Conservation (phyloP, 148 eudicot genomes). For the Amaranthus palmeri region DNA sequence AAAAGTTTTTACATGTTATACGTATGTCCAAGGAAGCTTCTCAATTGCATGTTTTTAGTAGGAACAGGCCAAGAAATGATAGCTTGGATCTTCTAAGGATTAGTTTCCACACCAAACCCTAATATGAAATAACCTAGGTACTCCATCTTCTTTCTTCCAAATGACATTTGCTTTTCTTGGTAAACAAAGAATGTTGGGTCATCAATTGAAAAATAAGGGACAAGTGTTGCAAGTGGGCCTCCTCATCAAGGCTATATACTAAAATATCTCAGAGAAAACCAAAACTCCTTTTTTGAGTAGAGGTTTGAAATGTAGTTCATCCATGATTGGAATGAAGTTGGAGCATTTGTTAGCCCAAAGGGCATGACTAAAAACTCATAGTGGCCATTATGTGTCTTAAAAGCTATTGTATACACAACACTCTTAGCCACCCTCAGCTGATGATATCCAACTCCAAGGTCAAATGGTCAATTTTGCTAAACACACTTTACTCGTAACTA, state of each 20-base stretch:
- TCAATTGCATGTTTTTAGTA: neutral
- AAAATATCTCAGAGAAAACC: neutral
- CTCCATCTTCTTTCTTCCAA: neutral
- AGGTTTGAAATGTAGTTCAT: neutral
- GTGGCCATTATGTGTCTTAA: neutral
- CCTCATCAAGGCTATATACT: neutral
- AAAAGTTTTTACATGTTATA: too few species aligned
- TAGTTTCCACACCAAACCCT: neutral
- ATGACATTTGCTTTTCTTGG: neutral
- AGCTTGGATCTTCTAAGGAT: neutral
- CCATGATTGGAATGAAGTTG: neutral
- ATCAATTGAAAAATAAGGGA: neutral
- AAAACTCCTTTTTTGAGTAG: neutral
- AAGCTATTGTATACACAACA: neutral
- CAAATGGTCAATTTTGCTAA: neutral
- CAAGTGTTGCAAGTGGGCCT: neutral
- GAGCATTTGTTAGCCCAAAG: neutral
- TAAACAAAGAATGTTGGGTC: neutral
- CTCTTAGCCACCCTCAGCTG: neutral
- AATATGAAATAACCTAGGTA: neutral
- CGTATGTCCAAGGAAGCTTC: neutral
- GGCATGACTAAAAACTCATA: constrained; percentile 1
- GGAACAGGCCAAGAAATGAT: neutral
- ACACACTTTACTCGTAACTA: neutral
- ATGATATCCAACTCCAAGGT: neutral